phyloP scores from a whole-genome alignment of 768 basidiomycete species.

The Hydnomerulius pinastri region DNA sequence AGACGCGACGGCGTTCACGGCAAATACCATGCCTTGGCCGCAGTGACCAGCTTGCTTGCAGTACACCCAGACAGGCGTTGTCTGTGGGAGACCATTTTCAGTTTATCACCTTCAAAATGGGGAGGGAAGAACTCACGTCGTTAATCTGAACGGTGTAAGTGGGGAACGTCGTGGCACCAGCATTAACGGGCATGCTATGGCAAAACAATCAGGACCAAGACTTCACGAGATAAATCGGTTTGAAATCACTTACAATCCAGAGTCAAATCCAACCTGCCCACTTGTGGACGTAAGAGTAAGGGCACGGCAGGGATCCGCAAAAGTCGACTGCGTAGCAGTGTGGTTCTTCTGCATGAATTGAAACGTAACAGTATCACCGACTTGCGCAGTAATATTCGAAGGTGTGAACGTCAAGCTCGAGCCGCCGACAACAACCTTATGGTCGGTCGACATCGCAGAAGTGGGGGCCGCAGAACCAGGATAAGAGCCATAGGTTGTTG shows the following conservation, averaged over 20 bases:
- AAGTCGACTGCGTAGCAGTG: conserved; percentile 42
- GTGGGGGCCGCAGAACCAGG: conserved; percentile 33
- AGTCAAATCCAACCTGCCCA: conserved; percentile 47
- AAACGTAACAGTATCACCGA: conserved; percentile 50
- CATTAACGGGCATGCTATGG: conserved; percentile 48
- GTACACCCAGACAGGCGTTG: conserved; percentile 56
- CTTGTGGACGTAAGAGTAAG: conserved; percentile 46
- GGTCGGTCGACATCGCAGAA: conserved; percentile 30
- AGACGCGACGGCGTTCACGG: conserved; percentile 51
- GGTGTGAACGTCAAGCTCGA: conserved; percentile 41
- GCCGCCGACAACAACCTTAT: conserved; percentile 46
- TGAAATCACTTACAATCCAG: conserved; percentile 42
- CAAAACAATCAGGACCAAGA: not conserved
- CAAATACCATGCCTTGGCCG: conserved; percentile 60
- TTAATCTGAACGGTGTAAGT: conserved; percentile 55
- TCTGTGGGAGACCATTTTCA: conserved; percentile 30
- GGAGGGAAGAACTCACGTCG: conserved; percentile 36
- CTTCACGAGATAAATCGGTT: not conserved
- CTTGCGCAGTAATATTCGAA: conserved; percentile 45
- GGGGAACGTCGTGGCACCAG: conserved; percentile 47
- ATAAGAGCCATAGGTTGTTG: conserved; percentile 38
- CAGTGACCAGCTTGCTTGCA: conserved; percentile 55
- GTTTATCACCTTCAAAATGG: not conserved
- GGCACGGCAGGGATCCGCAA: conserved; percentile 40
- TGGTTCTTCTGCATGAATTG: conserved; percentile 50